Evolutionary conservation across 2,329 filamentous ascomycete species (phyloP).

Genomic region (Hypomyces rosellus): DNA sequence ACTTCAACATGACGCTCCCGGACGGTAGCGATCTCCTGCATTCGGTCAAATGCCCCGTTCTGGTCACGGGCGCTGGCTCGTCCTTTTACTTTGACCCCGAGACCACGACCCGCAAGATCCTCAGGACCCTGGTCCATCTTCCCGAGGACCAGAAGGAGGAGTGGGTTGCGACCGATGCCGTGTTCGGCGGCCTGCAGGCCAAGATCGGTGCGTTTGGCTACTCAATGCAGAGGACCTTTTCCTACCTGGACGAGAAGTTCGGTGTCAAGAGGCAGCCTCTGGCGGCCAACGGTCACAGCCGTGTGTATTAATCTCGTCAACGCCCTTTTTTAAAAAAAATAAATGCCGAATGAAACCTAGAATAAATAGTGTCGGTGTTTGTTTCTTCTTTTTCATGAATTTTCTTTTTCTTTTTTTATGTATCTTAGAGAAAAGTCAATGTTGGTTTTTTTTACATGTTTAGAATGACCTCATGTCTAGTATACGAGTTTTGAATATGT

Average conservation of each 20-base stretch:
- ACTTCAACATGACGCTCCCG: constrained; percentile 12
- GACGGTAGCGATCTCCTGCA: constrained; percentile 15
- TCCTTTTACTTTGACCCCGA: constrained; percentile 16
- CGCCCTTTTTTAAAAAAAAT: too few species aligned
- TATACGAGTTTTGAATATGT: too few species aligned
- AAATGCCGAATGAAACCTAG: too few species aligned
- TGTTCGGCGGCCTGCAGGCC: constrained; percentile 18
- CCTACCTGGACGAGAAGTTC: constrained; percentile 18
- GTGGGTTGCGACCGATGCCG: constrained; percentile 15
- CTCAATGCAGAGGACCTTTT: constrained; percentile 16
- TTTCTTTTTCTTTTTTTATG: too few species aligned
- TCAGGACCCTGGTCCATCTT: constrained; percentile 10
- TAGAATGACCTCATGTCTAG: too few species aligned
- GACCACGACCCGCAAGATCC: constrained; percentile 12
- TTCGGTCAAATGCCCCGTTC: constrained; percentile 21
- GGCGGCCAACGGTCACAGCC: too few species aligned
- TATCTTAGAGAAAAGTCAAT: too few species aligned
- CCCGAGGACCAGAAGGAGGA: constrained; percentile 14
- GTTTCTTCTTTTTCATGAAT: too few species aligned
- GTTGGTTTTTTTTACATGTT: too few species aligned
- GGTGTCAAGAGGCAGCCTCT: constrained; percentile 8
- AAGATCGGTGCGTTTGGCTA: constrained; percentile 19
- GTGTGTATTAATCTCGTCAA: too few species aligned
- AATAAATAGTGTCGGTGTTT: too few species aligned
- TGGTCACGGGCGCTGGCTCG: constrained; percentile 21